Evolutionary conservation across 2,329 filamentous ascomycete genomes (phyloP).

Genomic region (Trichoderma brevicompactum): DNA sequence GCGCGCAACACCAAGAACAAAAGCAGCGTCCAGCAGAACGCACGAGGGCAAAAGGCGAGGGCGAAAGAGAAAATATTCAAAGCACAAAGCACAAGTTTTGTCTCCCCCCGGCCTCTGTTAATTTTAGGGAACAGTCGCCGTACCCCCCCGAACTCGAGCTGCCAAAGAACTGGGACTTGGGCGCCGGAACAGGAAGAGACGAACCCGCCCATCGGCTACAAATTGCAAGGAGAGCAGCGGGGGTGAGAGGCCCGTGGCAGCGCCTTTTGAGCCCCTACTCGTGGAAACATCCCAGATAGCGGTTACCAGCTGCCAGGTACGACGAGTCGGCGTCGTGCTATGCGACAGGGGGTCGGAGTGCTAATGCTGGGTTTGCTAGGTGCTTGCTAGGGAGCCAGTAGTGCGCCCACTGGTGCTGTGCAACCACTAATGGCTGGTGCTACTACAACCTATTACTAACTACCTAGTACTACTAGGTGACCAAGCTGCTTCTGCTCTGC

Average conservation of each 20-base stretch:
- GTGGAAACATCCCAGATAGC: slow-evolving; percentile 6
- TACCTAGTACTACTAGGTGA: too few relatives aligned
- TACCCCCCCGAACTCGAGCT: slow-evolving; percentile 3
- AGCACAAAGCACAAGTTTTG: background rate
- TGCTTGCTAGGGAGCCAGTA: too few relatives aligned
- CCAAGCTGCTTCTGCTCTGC: too few relatives aligned
- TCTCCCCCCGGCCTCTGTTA: slow-evolving; percentile 7
- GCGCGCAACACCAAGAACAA: background rate
- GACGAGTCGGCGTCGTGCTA: slow-evolving; percentile 27
- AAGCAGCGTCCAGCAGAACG: background rate
- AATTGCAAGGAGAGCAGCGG: slow-evolving; percentile 26
- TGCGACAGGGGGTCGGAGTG: slow-evolving; percentile 11
- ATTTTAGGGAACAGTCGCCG: slow-evolving; percentile 23
- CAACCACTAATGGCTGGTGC: too few relatives aligned
- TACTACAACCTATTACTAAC: too few relatives aligned
- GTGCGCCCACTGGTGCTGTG: too few relatives aligned
- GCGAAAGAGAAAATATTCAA: background rate
- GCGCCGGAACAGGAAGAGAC: slow-evolving; percentile 3
- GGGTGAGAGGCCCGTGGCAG: slow-evolving; percentile 6
- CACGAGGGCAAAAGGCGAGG: background rate
- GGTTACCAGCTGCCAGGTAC: slow-evolving; percentile 28
- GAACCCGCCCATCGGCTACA: slow-evolving; percentile 25
- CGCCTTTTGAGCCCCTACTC: background rate
- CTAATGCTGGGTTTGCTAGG: background rate
- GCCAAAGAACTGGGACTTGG: slow-evolving; percentile 6